Evolutionary conservation across 306 rosid species (phyloP).

Genomic region (Trichosanthes truncata): DNA sequence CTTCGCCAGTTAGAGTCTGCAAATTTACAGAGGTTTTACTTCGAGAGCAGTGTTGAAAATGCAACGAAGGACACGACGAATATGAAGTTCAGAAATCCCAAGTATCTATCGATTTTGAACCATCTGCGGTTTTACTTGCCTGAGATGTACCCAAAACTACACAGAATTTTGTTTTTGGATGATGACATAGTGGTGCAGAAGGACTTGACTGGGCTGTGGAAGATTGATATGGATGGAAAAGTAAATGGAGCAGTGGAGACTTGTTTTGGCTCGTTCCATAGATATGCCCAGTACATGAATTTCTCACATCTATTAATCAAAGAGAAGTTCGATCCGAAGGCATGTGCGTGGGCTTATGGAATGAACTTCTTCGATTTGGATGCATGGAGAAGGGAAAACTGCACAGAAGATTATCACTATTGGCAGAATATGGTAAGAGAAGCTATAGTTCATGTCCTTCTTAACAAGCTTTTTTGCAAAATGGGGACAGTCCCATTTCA

Average conservation of each 20-base stretch:
- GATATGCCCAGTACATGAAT: conserved; percentile 13
- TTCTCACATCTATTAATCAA: conserved; percentile 11
- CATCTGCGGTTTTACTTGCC: conserved; percentile 9
- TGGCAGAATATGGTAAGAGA: conserved; percentile 9
- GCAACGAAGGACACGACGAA: conserved; percentile 7
- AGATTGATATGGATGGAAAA: conserved; percentile 8
- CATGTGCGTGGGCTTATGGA: conserved; percentile 12
- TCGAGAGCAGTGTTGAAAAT: conserved; percentile 6
- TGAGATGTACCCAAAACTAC: conserved; percentile 9
- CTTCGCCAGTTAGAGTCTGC: conserved; percentile 11
- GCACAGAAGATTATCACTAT: conserved; percentile 10
- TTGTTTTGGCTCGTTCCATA: conserved; percentile 10
- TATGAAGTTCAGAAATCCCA: conserved; percentile 10
- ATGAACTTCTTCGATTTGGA: conserved; percentile 13
- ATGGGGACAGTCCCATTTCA: neutral
- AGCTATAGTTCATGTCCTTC: neutral
- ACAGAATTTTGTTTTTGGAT: conserved; percentile 6
- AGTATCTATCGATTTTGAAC: conserved; percentile 8
- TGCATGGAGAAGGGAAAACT: conserved; percentile 7
- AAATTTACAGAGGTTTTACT: conserved; percentile 11
- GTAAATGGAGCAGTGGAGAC: conserved; percentile 9
- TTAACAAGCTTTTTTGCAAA: neutral
- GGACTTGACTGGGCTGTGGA: conserved; percentile 11
- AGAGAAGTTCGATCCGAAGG: conserved; percentile 8
- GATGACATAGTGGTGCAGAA: conserved; percentile 8